Base-by-base conservation (phyloP, 257 asterid species). In the Verbena officinalis region DNA sequence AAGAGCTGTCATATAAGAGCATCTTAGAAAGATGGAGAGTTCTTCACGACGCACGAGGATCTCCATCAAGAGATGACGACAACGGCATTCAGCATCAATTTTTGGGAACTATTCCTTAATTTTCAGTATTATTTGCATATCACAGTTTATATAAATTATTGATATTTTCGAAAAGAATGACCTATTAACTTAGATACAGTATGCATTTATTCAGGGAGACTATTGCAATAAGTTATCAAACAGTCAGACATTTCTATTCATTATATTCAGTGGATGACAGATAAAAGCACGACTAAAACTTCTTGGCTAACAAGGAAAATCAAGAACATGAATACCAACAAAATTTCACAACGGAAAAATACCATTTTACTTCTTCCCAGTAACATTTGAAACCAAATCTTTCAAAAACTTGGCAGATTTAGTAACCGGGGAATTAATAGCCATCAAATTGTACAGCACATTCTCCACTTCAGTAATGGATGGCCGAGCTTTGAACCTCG, bases 341-440 rank as follows among this genome's bases (percentile, higher is more conserved):
- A 13, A 46, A 57, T 14, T 48, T 23, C 10, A 48, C 39, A 22
- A 8, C 16, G 17, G 17, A 42, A 64, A 17, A 74, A 50, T 59
- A 60, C 36, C 64, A 42, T 23, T n/a, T 69, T 75, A 77, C 64
- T 81, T 75, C 73, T 68, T 78, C 51, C 88, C 85, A 39, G 83
- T 79, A 17, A 84, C 91, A 74, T 75, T 82, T 8, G 95, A 83
- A 38, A 85, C 84, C 81, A 90, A 67, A 38, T 79, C 77, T 81
- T 83, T 79, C 78, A 90, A 81, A 78, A 90, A 90, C 86, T 85
- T 82, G 58, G 83, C 79, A 45, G 88, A 79, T 51, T 82, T 88
- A 6, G 99, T 83, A 9, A 94, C 85, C 6, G 96, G 98, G 0
- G 98, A 94, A 80, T 94, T 88, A 14, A 88, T 64, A 0, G 96